Conservation (phyloP, 305 asterid genomes). For the Solanum hybrid region DNA sequence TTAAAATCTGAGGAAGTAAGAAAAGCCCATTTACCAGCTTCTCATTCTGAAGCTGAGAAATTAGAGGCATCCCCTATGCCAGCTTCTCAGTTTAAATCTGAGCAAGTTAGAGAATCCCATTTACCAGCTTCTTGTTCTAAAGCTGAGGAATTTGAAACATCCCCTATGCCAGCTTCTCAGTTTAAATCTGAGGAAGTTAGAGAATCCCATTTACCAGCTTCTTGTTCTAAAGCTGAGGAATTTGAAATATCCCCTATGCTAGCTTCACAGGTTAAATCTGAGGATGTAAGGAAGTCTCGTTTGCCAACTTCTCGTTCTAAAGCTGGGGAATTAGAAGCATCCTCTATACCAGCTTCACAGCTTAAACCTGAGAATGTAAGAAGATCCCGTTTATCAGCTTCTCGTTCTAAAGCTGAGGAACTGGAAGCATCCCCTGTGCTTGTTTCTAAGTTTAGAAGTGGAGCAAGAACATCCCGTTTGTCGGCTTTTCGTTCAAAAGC, state of each 20-base stretch:
- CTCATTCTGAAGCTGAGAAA: neutral
- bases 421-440: constrained; percentile 4
- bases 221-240: too few species aligned
- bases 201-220: too few species aligned
- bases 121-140: neutral
- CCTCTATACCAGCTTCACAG: neutral
- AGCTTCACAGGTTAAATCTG: neutral
- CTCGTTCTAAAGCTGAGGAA: constrained; percentile 7
- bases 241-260: too few species aligned
- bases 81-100: constrained; percentile 1
- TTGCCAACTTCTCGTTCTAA: neutral
- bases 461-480: constrained; percentile 3
- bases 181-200: too few species aligned
- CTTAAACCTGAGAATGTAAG: neutral
- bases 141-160: neutral
- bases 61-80: neutral
- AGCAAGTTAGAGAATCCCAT: neutral
- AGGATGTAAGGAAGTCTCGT: neutral
- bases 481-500: neutral
- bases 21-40: neutral
- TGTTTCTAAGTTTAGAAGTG: neutral
- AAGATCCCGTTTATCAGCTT: constrained; percentile 1
- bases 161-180: neutral
- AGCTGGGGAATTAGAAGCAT: neutral
- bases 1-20: neutral